These are phyloP conservation scores for Serpula lacrymans DNA, from an alignment of 768 basidiomycete species.

Conservation along the genomic window DNA sequence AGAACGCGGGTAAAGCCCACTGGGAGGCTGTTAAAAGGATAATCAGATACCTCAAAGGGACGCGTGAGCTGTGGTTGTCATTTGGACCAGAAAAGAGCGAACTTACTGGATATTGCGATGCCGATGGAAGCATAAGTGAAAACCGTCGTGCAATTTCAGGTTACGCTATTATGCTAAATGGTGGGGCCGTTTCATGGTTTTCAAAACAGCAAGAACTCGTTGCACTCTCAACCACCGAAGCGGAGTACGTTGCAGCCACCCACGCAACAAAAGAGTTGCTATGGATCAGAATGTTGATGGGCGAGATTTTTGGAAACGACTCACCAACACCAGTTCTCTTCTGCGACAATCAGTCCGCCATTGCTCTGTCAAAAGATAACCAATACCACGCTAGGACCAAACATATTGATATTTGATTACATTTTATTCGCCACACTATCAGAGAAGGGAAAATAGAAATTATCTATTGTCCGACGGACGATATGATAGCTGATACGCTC, in stretches of 20 bases:
- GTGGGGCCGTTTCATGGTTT: conserved; percentile 29
- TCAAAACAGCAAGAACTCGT: conserved; percentile 28
- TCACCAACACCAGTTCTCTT: too few relatives aligned
- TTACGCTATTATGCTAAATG: conserved; percentile 22
- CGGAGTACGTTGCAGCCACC: conserved; percentile 39
- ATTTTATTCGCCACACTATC: too few relatives aligned
- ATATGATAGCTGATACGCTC: too few relatives aligned
- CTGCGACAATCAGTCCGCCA: conserved; percentile 18
- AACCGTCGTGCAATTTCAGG: conserved; percentile 15
- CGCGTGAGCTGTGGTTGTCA: neutral
- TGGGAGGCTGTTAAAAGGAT: conserved; percentile 11
- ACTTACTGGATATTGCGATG: conserved; percentile 12
- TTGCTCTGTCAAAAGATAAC: conserved; percentile 4
- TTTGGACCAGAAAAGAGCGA: too few relatives aligned
- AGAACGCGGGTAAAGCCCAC: conserved; percentile 2
- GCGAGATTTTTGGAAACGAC: conserved; percentile 6
- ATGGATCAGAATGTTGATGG: conserved; percentile 11
- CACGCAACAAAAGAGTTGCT: too few relatives aligned
- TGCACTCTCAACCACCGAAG: conserved; percentile 31
- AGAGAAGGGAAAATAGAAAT: too few relatives aligned
- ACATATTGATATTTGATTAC: too few relatives aligned
- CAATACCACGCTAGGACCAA: conserved; percentile 19
- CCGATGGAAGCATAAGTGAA: too few relatives aligned
- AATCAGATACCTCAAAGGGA: conserved; percentile 9
- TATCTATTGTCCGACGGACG: too few relatives aligned